Base-by-base conservation (phyloP, 805 yeast species). In the Yamadazyma ubonensis region DNA sequence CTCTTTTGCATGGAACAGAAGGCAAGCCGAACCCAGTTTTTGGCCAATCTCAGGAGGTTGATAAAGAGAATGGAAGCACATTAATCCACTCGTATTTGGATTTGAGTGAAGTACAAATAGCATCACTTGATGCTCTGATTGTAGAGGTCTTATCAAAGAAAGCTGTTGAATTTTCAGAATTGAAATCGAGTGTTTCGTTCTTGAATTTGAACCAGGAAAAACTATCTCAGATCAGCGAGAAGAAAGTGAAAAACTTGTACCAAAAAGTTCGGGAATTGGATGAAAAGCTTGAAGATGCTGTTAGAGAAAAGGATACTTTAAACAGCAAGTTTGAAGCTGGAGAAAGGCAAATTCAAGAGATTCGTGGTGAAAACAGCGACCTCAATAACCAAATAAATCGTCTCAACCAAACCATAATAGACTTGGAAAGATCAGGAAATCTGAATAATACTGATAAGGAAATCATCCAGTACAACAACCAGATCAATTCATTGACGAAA, bases 21-120 rank as follows among this genome's bases (percentile, higher is more conserved):
- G n/a, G n/a, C n/a, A n/a, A n/a, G n/a, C n/a, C n/a, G n/a, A n/a
- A n/a, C n/a, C n/a, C n/a, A n/a, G n/a, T n/a, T n/a, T n/a, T n/a
- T n/a, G n/a, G n/a, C n/a, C 52, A 43, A 19, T 41, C 41, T 6
- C 39, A 25, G 5, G 35, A 37, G 9, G 30, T 28, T n/a, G 38
- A 39, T 12, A 21, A 21, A 25, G 30, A 37, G 58, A 68, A 67
- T 58, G 67, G 65, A 60, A 67, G 65, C 57, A 66, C 73, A 59
- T 67, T 67, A 63, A 72, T 68, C 56, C 65, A 67, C 1, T 48
- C 58, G 7, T 67, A 55, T 35, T 46, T 67, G 10, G 53, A 54
- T 4, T 44, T 62, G n/a, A 57, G 58, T 6, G 54, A 54, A 15
- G 41, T 50, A 2, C 33, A 35, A 4, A 35, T 55, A 14, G 32